Evolutionary conservation across 805 yeast species (phyloP).

Genomic region (Candida adriatica): DNA sequence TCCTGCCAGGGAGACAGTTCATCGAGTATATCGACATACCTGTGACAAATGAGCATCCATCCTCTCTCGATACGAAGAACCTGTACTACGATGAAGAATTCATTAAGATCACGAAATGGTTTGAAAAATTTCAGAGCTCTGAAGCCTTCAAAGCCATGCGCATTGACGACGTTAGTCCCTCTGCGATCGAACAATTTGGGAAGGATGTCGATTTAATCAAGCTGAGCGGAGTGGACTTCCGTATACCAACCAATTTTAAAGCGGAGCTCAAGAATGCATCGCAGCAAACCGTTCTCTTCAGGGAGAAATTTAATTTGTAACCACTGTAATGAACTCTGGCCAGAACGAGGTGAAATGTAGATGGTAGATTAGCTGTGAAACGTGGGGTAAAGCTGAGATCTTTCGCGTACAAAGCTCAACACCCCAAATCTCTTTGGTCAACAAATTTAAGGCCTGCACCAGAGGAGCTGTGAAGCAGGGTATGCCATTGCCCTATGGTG

Average conservation of each 20-base stretch:
- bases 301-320: slow-evolving; percentile 3
- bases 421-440: too few species aligned
- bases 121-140: slow-evolving; percentile 9
- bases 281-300: slow-evolving; percentile 10
- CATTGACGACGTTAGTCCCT: slow-evolving; percentile 8
- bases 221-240: slow-evolving; percentile 3
- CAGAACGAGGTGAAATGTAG: too few species aligned
- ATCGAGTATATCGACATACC: slow-evolving; percentile 45
- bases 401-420: too few species aligned
- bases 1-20: slow-evolving; percentile 57
- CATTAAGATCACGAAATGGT: slow-evolving; percentile 17
- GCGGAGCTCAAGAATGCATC: slow-evolving; percentile 10
- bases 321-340: too few species aligned
- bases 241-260: slow-evolving; percentile 11
- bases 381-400: too few species aligned
- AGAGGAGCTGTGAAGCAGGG: too few species aligned
- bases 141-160: slow-evolving; percentile 8
- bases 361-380: too few species aligned
- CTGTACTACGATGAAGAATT: slow-evolving; percentile 18
- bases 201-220: slow-evolving; percentile 12
- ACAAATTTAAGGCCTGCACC: too few species aligned
- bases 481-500: slow-evolving; percentile 7
- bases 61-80: neutral
- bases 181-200: slow-evolving; percentile 12
- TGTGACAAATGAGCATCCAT: slow-evolving; percentile 20